Conservation (phyloP, 2,329 filamentous ascomycete genomes). For the Hirsutella rhossiliensis region DNA sequence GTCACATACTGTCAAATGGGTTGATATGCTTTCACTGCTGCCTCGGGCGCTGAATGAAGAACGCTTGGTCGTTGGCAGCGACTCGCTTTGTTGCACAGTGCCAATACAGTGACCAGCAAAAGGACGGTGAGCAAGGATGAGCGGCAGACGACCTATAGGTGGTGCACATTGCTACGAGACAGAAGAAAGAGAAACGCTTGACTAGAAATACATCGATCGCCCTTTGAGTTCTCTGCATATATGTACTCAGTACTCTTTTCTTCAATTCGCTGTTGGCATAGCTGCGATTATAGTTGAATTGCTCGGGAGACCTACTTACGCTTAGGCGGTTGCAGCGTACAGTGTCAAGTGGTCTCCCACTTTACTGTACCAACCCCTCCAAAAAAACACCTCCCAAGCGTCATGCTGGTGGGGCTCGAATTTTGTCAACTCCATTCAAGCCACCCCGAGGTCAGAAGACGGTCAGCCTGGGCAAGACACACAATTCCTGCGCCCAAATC, state of each 20-base stretch:
- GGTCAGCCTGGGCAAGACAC: conserved; percentile 5
- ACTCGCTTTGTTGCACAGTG: background rate
- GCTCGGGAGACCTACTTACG: background rate
- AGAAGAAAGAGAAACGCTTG: no score
- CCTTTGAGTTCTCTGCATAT: no score
- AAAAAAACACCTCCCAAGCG: conserved; percentile 11
- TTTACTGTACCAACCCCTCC: conserved; percentile 12
- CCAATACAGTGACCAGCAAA: background rate
- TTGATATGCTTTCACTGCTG: background rate
- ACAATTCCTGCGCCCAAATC: conserved; percentile 1
- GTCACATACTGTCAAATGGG: conserved; percentile 1
- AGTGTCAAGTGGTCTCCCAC: background rate
- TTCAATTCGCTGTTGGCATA: no score
- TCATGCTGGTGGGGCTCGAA: conserved; percentile 28
- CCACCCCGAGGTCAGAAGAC: conserved; percentile 5
- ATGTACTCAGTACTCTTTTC: no score
- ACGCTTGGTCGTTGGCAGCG: background rate
- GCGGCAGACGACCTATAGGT: no score
- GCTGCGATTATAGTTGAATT: no score
- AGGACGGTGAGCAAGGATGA: no score
- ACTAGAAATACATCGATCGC: no score
- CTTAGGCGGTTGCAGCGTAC: background rate
- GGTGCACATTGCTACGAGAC: no score
- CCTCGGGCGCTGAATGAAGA: background rate
- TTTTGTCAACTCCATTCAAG: conserved; percentile 23